Base-by-base conservation (phyloP, 495 filamentous ascomycete genomes). In the Trichoderma gamsii region DNA sequence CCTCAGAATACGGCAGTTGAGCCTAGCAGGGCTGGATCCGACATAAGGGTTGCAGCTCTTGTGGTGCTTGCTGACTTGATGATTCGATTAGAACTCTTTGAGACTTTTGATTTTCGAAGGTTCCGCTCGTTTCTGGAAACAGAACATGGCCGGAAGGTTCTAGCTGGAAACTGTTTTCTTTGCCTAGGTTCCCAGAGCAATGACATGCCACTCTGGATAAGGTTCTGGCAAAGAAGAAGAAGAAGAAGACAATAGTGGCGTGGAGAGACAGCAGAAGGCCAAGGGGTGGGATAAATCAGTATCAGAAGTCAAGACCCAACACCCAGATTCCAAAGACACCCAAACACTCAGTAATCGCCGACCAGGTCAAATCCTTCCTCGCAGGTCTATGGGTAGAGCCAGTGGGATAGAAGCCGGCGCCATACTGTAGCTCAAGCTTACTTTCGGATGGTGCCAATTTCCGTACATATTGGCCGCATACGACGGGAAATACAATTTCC, bases 401-500 rank as follows among this genome's bases (percentile, higher is more conserved):
- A 15, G 12, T 11, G 43, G 43, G 3, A 16, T 46, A 46, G 43
- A 46, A 13, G 1, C 12, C 12, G 18, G 18, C 3, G 12, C 43
- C 43, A 46, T 11, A n/a, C n/a, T n/a, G n/a, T n/a, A 21, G 27
- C 25, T 23, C 56, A 61, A 25, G 25, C 25, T 32, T 61, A 15
- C 25, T 32, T 61, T 4, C 56, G 25, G 25, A 21, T 13, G 23
- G 35, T 11, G 13, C 12, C 11, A 16, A 29, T 29, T 32, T 61
- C 56, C 56, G 56, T 61, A 5, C 25, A n/a, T 5, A 56, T n/a
- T 7, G 18, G n/a, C 16, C 18, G n/a, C 18, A 12, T 21, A 56
- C 25, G 25, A 29, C 9, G 23, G 56, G 56, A 25, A 61, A 61
- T 61, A 61, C 25, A 12, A 61, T 61, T 61, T 61, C 29, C 56